Percentiles rank a stretch among this genome's conserved stretches.
Conservation (phyloP, 116 monocot genomes). For the Dioscorea cayenensis region DNA sequence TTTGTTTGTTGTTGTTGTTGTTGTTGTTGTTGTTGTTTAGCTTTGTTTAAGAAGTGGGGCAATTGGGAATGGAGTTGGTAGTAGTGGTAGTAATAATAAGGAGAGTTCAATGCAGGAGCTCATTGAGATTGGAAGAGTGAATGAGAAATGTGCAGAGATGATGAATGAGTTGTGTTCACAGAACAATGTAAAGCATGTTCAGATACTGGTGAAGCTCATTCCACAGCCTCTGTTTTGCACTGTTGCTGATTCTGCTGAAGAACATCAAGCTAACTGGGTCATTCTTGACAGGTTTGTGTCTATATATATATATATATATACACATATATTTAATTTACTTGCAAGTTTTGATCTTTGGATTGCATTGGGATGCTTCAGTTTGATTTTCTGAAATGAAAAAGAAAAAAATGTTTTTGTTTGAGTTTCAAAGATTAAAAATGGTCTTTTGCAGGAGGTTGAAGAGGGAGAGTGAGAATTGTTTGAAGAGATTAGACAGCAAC, state of each 20-base stretch:
- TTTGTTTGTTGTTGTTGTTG: background rate
- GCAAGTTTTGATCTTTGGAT: too few species aligned
- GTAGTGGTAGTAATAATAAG: background rate
- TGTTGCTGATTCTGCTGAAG: conserved; percentile 10
- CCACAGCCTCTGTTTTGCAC: background rate
- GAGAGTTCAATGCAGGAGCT: background rate
- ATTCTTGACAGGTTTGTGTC: conserved; percentile 12
- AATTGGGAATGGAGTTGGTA: too few species aligned
- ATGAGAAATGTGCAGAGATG: conserved; percentile 15
- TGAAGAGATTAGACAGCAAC: conserved; percentile 3
- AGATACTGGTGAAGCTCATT: conserved; percentile 8
- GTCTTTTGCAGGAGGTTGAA: conserved; percentile 6
- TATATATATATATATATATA: background rate
- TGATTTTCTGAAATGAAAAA: too few species aligned
- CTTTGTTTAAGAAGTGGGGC: background rate
- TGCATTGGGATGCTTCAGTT: too few species aligned
- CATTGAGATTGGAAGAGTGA: conserved; percentile 3
- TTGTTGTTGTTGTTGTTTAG: too few species aligned
- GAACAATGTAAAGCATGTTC: conserved; percentile 10
- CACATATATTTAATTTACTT: background rate
- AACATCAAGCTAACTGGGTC: conserved; percentile 16
- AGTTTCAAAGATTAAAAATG: too few species aligned
- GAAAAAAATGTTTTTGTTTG: too few species aligned
- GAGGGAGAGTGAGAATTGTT: conserved; percentile 11
- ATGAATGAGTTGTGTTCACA: conserved; percentile 14